Evolutionary conservation across 306 rosid genomes (phyloP).

Genomic region (Malus asiatica): DNA sequence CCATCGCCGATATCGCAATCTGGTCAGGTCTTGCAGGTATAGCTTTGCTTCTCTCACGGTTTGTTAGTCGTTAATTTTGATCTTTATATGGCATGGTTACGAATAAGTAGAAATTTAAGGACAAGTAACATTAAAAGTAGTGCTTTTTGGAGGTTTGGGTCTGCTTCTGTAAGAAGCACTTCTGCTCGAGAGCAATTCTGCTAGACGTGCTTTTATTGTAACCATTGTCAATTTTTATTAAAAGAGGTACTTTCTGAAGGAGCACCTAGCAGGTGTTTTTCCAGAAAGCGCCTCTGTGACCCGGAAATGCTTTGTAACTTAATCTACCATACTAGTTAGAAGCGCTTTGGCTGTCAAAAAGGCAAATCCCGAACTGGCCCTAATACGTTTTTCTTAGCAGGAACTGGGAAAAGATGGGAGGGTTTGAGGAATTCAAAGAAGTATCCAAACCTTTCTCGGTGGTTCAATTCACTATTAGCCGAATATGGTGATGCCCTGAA

Average conservation of each 20-base stretch:
- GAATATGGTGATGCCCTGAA: constrained; percentile 48
- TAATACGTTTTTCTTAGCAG: constrained; percentile 24
- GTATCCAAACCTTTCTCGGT: constrained; percentile 66
- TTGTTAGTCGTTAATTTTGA: background rate
- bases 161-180: background rate
- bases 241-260: background rate
- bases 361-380: background rate
- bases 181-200: too few species aligned
- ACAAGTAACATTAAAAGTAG: background rate
- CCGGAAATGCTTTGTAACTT: too few species aligned
- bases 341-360: background rate
- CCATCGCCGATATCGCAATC: constrained; percentile 79
- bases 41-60: background rate
- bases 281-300: too few species aligned
- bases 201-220: background rate
- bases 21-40: constrained; percentile 91
- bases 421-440: constrained; percentile 86
- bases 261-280: background rate
- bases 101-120: background rate
- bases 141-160: background rate
- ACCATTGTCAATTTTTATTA: background rate
- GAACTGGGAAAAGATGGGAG: constrained; percentile 87
- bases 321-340: background rate
- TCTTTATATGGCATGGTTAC: background rate
- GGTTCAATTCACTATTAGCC: constrained; percentile 63